phyloP scores from a whole-genome alignment of 176 grass and related monocot genomes.

The Ensete ventricosum region DNA sequence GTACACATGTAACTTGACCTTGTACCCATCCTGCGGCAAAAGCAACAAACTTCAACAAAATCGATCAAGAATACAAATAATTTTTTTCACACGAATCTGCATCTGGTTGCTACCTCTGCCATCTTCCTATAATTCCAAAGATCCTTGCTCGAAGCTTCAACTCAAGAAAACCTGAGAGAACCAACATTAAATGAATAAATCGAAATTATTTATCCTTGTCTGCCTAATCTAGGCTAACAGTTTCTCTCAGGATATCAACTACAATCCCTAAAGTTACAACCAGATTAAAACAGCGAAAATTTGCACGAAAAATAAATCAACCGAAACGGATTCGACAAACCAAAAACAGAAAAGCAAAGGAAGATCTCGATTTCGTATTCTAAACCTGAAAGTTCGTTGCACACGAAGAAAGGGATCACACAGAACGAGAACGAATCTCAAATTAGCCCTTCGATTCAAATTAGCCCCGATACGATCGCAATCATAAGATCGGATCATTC shows the following conservation, averaged over 20 bases:
- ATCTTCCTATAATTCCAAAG: background rate
- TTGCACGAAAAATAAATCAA: too few species aligned
- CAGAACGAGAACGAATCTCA: background rate
- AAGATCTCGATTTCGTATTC: background rate
- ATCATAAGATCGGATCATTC: background rate
- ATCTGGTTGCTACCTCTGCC: slow-evolving; percentile 8
- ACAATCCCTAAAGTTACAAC: background rate
- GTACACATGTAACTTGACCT: slow-evolving; percentile 79
- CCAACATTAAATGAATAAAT: background rate
- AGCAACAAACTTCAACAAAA: background rate
- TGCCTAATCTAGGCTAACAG: background rate
- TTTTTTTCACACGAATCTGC: background rate
- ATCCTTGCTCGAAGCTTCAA: background rate
- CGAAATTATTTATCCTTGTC: too few species aligned
- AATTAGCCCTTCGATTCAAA: background rate
- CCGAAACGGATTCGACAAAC: background rate
- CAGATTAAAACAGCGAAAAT: background rate
- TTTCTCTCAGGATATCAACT: background rate
- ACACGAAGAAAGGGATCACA: background rate
- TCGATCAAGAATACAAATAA: background rate
- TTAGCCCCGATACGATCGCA: background rate
- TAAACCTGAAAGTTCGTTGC: background rate
- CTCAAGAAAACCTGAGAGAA: background rate
- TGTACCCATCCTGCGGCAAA: slow-evolving; percentile 53
- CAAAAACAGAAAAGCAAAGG: background rate